A percentile compares a stretch with the other conserved stretches of the same genome.
Conservation (phyloP, 768 basidiomycete genomes). For the Galerina marginata region DNA sequence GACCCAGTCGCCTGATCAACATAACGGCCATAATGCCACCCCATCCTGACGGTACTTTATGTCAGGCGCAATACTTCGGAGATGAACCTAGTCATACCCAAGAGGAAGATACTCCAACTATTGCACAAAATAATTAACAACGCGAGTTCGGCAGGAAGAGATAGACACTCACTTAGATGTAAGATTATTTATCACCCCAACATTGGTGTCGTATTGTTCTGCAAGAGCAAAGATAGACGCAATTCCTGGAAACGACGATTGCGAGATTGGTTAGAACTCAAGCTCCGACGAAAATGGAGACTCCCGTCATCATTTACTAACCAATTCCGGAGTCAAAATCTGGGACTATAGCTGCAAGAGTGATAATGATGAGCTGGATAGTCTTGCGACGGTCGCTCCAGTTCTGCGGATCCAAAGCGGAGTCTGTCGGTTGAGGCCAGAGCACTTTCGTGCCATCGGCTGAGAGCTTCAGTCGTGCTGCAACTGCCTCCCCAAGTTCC, state of each 20-base stretch:
- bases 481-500: conserved; percentile 64
- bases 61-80: conserved; percentile 12
- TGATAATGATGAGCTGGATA: conserved; percentile 62
- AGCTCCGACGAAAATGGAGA: neutral
- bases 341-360: conserved; percentile 69
- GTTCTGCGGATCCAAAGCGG: conserved; percentile 69
- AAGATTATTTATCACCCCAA: conserved; percentile 63
- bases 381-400: conserved; percentile 62
- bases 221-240: conserved; percentile 69
- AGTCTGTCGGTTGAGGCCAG: conserved; percentile 73
- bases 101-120: conserved; percentile 71
- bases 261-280: neutral
- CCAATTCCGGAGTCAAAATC: conserved; percentile 74
- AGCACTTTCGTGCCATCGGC: conserved; percentile 63
- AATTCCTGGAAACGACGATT: conserved; percentile 46
- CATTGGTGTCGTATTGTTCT: conserved; percentile 55
- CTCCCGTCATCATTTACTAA: conserved; percentile 22
- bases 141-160: neutral
- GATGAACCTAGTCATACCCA: conserved; percentile 41
- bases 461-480: conserved; percentile 60
- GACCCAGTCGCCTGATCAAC: conserved; percentile 65
- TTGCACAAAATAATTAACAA: conserved; percentile 12
- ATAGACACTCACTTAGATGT: conserved; percentile 53
- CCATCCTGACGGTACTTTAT: conserved; percentile 44
- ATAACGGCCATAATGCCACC: conserved; percentile 67